Evolutionary conservation across 495 filamentous ascomycete genomes (phyloP).

Genomic region (Trichoderma reesei): DNA sequence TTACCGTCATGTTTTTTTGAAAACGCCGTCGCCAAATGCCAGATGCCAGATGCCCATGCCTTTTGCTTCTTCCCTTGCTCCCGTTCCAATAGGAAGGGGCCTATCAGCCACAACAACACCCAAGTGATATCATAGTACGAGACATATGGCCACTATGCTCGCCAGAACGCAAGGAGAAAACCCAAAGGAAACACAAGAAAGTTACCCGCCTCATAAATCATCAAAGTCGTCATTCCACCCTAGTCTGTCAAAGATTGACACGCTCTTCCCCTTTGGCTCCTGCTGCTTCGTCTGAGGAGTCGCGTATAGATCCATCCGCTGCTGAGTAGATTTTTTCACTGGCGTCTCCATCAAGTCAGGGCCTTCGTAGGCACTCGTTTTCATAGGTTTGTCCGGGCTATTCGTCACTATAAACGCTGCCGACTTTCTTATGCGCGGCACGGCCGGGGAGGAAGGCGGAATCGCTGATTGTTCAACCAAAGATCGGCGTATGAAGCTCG

Average conservation of each 20-base stretch:
- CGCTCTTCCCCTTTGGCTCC: slow-evolving; percentile 21
- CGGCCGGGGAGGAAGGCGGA: slow-evolving; percentile 32
- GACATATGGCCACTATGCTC: not conserved
- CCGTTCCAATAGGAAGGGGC: not conserved
- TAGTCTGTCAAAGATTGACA: slow-evolving; percentile 57
- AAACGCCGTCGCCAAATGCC: too few relatives aligned
- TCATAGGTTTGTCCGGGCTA: slow-evolving; percentile 24
- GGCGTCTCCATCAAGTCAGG: slow-evolving; percentile 34
- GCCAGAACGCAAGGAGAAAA: not conserved
- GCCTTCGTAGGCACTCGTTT: slow-evolving; percentile 14
- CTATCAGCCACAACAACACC: not conserved
- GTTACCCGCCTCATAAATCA: slow-evolving; percentile 20
- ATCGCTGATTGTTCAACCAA: slow-evolving; percentile 9
- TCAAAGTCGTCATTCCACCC: slow-evolving; percentile 62
- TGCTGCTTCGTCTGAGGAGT: not conserved
- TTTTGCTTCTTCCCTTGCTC: not conserved
- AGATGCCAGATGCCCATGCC: not conserved
- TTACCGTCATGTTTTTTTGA: too few relatives aligned
- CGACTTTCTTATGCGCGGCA: slow-evolving; percentile 19
- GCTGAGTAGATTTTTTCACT: slow-evolving; percentile 22
- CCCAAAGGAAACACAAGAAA: not conserved
- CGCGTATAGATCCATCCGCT: slow-evolving; percentile 11
- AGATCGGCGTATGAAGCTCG: slow-evolving; percentile 4
- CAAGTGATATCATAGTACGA: not conserved
- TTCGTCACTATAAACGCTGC: not conserved